Evolutionary conservation across 2,329 filamentous ascomycete genomes (phyloP).

Genomic region (Hysterium pulicare): DNA sequence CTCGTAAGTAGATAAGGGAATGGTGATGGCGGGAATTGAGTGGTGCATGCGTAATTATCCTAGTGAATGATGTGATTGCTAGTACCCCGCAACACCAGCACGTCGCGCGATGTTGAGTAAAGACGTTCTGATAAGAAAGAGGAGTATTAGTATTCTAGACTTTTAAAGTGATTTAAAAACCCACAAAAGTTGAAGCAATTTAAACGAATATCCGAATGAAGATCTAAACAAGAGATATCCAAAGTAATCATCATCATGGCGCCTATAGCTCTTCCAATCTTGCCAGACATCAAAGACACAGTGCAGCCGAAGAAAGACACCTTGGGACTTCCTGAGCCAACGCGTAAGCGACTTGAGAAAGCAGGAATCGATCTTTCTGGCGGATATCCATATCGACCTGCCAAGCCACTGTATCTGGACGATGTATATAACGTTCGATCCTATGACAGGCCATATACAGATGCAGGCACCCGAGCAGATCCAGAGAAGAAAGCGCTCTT

Average conservation of each 20-base stretch:
- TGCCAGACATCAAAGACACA: constrained; percentile 59
- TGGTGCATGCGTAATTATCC: constrained; percentile 26
- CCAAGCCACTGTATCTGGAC: constrained; percentile 64
- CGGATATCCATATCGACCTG: constrained; percentile 69
- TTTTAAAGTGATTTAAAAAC: too few species aligned
- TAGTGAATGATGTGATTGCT: constrained; percentile 31
- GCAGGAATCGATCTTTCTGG: constrained; percentile 66
- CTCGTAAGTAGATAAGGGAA: neutral
- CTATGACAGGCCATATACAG: constrained; percentile 53
- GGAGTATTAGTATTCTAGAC: too few species aligned
- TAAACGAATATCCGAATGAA: too few species aligned
- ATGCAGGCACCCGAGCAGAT: constrained; percentile 63
- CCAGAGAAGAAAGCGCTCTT: constrained; percentile 61
- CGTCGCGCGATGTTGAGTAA: constrained; percentile 3
- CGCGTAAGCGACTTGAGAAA: constrained; percentile 60
- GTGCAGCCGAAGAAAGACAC: constrained; percentile 62
- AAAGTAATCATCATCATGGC: constrained; percentile 43
- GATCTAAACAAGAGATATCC: too few species aligned
- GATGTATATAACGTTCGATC: constrained; percentile 66
- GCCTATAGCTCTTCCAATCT: constrained; percentile 54
- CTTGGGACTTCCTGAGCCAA: constrained; percentile 57
- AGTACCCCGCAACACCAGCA: constrained; percentile 31
- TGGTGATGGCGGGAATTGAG: neutral
- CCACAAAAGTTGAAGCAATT: too few species aligned
- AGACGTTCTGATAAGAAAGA: too few species aligned